Evolutionary conservation across 2,329 filamentous ascomycete species (phyloP).

Genomic region (Fusarium caatingaense): DNA sequence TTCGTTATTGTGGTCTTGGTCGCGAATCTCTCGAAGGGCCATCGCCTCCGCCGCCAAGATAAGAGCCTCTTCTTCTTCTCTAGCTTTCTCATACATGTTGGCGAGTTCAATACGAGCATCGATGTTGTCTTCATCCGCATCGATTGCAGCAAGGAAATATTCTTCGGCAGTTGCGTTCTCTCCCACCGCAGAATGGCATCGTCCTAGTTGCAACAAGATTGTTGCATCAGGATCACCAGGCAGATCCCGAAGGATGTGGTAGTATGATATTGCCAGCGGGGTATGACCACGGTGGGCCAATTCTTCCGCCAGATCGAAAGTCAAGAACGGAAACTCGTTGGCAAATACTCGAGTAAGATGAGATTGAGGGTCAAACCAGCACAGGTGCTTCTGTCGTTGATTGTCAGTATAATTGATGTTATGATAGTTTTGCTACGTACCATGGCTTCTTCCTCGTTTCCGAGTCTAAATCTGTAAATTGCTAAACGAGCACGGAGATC

Average conservation of each 20-base stretch:
- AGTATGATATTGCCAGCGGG: slow-evolving; percentile 63
- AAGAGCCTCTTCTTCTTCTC: slow-evolving; percentile 79
- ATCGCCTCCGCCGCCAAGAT: slow-evolving; percentile 82
- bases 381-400: slow-evolving; percentile 68
- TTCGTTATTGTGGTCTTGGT: slow-evolving; percentile 37
- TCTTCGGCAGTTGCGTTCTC: slow-evolving; percentile 78
- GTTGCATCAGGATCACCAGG: slow-evolving; percentile 63
- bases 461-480: slow-evolving; percentile 80
- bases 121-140: slow-evolving; percentile 76
- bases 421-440: slow-evolving; percentile 59
- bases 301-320: slow-evolving; percentile 71
- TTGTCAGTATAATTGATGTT: slow-evolving; percentile 19
- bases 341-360: slow-evolving; percentile 59
- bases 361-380: slow-evolving; percentile 75
- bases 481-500: slow-evolving; percentile 88
- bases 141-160: slow-evolving; percentile 79
- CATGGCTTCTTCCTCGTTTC: slow-evolving; percentile 77
- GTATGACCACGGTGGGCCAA: slow-evolving; percentile 51
- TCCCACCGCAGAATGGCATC: slow-evolving; percentile 75
- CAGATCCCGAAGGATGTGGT: slow-evolving; percentile 64
- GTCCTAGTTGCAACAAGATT: slow-evolving; percentile 67
- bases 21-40: slow-evolving; percentile 65
- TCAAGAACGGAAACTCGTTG: slow-evolving; percentile 80
- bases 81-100: slow-evolving; percentile 82
- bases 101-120: slow-evolving; percentile 83